These are phyloP conservation scores for Rostrohypoxylon terebratum DNA, from an alignment of 495 filamentous ascomycete genomes.

Conservation along the genomic window DNA sequence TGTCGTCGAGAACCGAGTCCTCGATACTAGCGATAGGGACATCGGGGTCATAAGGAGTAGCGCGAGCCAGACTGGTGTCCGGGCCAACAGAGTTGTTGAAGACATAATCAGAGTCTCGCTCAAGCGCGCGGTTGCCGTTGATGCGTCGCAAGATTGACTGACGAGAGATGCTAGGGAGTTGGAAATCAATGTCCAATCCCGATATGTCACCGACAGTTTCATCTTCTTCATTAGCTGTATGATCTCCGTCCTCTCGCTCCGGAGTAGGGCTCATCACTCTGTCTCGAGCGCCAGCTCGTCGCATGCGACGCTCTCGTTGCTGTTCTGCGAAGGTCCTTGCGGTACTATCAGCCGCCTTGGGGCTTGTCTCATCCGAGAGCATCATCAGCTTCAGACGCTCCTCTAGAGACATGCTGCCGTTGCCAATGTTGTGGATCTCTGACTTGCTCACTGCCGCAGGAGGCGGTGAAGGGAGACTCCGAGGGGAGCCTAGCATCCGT, in stretches of 20 bases:
- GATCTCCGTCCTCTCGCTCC: conserved; percentile 58
- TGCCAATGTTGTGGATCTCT: conserved; percentile 75
- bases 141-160: conserved; percentile 93
- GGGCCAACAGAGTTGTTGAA: conserved; percentile 68
- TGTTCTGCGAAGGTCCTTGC: conserved; percentile 57
- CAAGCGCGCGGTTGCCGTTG: conserved; percentile 72
- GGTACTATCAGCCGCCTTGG: conserved; percentile 55
- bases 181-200: conserved; percentile 65
- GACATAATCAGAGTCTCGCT: conserved; percentile 70
- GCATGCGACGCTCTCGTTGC: conserved; percentile 72
- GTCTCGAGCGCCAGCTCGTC: conserved; percentile 62
- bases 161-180: conserved; percentile 83
- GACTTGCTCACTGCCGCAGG: conserved; percentile 73
- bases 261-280: conserved; percentile 62
- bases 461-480: conserved; percentile 75
- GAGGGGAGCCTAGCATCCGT: conserved; percentile 67
- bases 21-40: conserved; percentile 84
- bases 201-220: conserved; percentile 67
- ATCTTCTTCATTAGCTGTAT: conserved; percentile 55
- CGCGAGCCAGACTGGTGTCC: conserved; percentile 64
- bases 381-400: conserved; percentile 87
- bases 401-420: conserved; percentile 79
- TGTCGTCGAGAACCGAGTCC: conserved; percentile 62
- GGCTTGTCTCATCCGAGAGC: conserved; percentile 70
- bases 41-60: conserved; percentile 77